Evolutionary conservation across 305 asterid species (phyloP), one percentile per base, ranked within the genome.

Genomic region (Ajuga reptans): DNA sequence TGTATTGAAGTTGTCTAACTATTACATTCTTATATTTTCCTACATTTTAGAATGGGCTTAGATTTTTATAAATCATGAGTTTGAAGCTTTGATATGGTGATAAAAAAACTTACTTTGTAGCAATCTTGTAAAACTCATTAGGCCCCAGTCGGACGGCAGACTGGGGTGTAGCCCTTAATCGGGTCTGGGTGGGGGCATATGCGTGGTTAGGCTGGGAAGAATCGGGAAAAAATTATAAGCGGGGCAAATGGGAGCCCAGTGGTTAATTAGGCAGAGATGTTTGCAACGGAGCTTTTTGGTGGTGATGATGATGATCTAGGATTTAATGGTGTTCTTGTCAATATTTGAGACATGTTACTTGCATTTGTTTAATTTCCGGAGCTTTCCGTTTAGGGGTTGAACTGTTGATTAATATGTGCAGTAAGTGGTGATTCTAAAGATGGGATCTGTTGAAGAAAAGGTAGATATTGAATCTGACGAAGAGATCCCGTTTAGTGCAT

Each of bases 381-480:
- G 60, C 6, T 56, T 6, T 47, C 50, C 52, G 11, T 63, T 33
- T 51, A 21, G 11, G 12, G 52, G 18, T 34, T 17, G 37, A 46
- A 34, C 46, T 15, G 31, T 43, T 27, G 36, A 41, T 72, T 33
- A 54, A 47, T 69, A 56, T 8, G 46, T 73, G 72, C 60, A 57
- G 57, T 64, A 47, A 24, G 60, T 70, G 56, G 43, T 76, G 78
- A 66, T 63, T 50, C 34, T 66, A 5, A 56, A 78, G 79, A 87
- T 90, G 96, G 92, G 85, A 80, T 82, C 95, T 45, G 42, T 71
- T 2, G 91, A 79, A 53, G 89, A 79, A 66, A 84, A 79, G 71
- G 39, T 80, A 43, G 93, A 85, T 78, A 74, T 83, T 42, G 95
- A 86, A 56, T 89, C 89, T 6, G 93, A 87, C 12, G 95, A 91